These are phyloP conservation scores for Pythium phragmitis DNA, from an alignment of 352 stramenopile species.

Conservation along the genomic window DNA sequence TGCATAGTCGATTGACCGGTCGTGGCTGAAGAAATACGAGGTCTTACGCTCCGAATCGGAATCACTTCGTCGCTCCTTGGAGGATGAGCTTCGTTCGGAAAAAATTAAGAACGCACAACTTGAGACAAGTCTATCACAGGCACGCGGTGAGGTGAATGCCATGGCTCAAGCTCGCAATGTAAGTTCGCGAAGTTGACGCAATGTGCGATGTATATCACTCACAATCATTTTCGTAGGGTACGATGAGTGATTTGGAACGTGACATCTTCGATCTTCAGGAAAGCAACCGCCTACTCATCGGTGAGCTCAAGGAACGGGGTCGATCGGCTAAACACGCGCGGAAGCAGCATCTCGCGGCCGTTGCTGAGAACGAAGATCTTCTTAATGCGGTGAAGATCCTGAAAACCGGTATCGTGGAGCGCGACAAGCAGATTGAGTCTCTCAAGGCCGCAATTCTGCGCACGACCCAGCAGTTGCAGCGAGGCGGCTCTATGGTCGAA, in stretches of 20 bases:
- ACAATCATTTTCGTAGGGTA: constrained; percentile 11
- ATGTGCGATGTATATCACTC: not conserved
- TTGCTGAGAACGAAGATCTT: constrained; percentile 69
- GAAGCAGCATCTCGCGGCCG: constrained; percentile 54
- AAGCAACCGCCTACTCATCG: constrained; percentile 62
- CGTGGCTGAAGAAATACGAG: constrained; percentile 29
- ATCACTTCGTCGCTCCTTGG: constrained; percentile 34
- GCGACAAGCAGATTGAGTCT: constrained; percentile 70
- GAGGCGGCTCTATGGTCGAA: constrained; percentile 52
- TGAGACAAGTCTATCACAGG: constrained; percentile 36
- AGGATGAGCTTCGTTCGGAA: constrained; percentile 46
- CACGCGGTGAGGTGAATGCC: constrained; percentile 33
- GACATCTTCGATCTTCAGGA: constrained; percentile 54
- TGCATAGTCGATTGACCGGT: constrained; percentile 23
- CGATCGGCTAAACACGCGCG: constrained; percentile 48
- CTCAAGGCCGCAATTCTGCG: constrained; percentile 53
- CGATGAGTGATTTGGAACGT: constrained; percentile 31
- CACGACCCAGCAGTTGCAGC: constrained; percentile 50
- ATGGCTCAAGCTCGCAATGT: constrained; percentile 33
- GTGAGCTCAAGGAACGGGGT: constrained; percentile 58
- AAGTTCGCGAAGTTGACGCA: not conserved
- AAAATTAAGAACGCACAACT: constrained; percentile 32
- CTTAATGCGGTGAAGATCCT: constrained; percentile 62
- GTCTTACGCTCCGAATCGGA: constrained; percentile 38
- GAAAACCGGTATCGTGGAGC: constrained; percentile 52